Evolutionary conservation across 768 basidiomycete species (phyloP), one percentile per base, ranked within the genome.

Genomic region (Amanita exitialis): DNA sequence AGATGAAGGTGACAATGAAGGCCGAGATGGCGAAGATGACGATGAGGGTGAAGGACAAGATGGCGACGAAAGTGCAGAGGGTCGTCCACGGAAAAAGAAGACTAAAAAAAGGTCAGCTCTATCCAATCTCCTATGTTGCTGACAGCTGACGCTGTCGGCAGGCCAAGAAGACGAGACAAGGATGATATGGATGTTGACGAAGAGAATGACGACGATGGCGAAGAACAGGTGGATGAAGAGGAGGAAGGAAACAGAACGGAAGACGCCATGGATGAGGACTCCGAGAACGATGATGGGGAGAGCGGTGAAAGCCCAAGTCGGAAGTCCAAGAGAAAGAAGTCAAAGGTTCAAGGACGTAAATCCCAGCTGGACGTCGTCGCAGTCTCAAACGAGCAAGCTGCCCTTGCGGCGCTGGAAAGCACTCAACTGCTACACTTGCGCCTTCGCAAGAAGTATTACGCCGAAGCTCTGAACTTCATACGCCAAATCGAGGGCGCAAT

Each of bases 401-500:
- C 81, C 0, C 71, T 91, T 27, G 83, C 83, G 4, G 76, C 79
- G 3, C 69, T 87, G 32, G 77, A 90, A 55, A 75, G 76, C 35
- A 76, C 83, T 55, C 74, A 90, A 53, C 65, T 86, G 36, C 72
- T 79, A 4, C 74, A 78, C 47, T 73, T 90, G 6, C 76, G 81
- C 16, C 69, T 96, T 25, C 79, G 77, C 54, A 94, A 88, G 66
- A 86, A 86, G 59, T 96, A 92, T 66, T 91, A 86, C 60, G 71
- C 78, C 0, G 95, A 97, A 61, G 91, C 84, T 3, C 70, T 97
- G 36, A 72, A 66, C 51, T 98, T 98, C 64, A 94, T 97, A 59
- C 66, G 69, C 12, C 64, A 68, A 47, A 67, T 78, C 38, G 76
- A 78, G 57, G 66, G 62, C 37, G 82, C 87, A 2, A 82, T 90